A percentile compares a stretch with the other conserved stretches of the same genome.
Conservation (phyloP, 2,329 filamentous ascomycete species). For the Cladophialophora bantiana region DNA sequence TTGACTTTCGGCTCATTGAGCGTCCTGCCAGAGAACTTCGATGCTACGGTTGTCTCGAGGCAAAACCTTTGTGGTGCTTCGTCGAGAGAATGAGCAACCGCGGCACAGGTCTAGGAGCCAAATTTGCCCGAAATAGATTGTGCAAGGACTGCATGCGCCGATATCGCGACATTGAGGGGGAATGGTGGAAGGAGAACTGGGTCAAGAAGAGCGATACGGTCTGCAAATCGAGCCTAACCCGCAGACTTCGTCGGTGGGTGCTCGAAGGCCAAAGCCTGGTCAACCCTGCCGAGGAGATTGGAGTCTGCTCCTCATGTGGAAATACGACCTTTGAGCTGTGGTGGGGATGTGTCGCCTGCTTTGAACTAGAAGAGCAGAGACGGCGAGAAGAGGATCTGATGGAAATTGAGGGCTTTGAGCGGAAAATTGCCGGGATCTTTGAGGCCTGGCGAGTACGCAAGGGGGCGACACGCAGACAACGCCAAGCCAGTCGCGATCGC, state of each 20-base stretch:
- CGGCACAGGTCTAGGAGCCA: conserved; percentile 32
- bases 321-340: conserved; percentile 30
- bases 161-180: conserved; percentile 32
- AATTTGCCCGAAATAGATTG: conserved; percentile 29
- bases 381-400: conserved; percentile 27
- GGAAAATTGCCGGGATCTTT: conserved; percentile 35
- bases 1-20: conserved; percentile 31
- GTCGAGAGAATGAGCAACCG: conserved; percentile 37
- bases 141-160: conserved; percentile 38
- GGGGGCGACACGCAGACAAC: conserved; percentile 25
- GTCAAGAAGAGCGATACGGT: conserved; percentile 31
- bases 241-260: conserved; percentile 26
- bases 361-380: conserved; percentile 32
- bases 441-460: conserved; percentile 34
- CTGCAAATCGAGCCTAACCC: conserved; percentile 13
- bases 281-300: conserved; percentile 34
- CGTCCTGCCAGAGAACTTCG: conserved; percentile 30
- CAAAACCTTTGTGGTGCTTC: conserved; percentile 34
- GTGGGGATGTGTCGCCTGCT: conserved; percentile 36
- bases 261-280: conserved; percentile 29
- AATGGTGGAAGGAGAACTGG: conserved; percentile 38
- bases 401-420: conserved; percentile 18
- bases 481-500: conserved; percentile 13
- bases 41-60: conserved; percentile 36
- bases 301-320: conserved; percentile 34